These are phyloP conservation scores for Xerocomus amazonicus DNA, from an alignment of 1,284 basidiomycete genomes.

Conservation along the genomic window DNA sequence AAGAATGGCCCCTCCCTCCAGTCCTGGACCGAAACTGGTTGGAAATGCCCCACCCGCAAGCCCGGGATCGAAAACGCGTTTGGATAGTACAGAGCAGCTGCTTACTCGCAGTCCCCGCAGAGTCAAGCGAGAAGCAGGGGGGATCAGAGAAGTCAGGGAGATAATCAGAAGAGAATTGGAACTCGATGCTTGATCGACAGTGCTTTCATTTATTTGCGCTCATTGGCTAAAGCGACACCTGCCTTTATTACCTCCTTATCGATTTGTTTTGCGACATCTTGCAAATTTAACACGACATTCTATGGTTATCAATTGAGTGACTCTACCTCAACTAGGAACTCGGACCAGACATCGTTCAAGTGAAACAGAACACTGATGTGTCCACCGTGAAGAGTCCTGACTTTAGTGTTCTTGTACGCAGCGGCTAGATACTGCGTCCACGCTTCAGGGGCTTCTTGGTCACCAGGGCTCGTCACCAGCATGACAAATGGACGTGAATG, in stretches of 20 bases:
- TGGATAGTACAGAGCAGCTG: constrained; percentile 57
- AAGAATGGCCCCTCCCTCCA: constrained; percentile 26
- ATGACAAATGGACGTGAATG: constrained; percentile 44
- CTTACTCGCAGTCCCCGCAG: constrained; percentile 64
- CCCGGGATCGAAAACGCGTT: constrained; percentile 37
- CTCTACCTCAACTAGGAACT: constrained; percentile 33
- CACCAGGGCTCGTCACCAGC: constrained; percentile 40
- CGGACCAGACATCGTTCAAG: constrained; percentile 44
- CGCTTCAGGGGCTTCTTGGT: constrained; percentile 35
- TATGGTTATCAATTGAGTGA: too few species aligned
- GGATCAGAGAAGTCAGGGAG: constrained; percentile 72
- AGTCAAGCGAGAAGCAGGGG: constrained; percentile 64
- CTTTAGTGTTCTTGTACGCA: constrained; percentile 39
- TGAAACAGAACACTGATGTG: constrained; percentile 44
- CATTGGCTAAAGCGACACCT: constrained; percentile 30
- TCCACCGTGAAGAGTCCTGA: constrained; percentile 43
- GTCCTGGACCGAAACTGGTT: constrained; percentile 35
- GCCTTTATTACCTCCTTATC: constrained; percentile 5
- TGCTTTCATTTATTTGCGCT: constrained; percentile 31
- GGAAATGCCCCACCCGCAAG: constrained; percentile 27
- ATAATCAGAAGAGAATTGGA: constrained; percentile 75
- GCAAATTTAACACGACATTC: not conserved
- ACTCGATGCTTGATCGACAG: constrained; percentile 48
- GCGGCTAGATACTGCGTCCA: constrained; percentile 47
- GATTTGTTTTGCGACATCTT: constrained; percentile 21